Base-by-base conservation (phyloP, 768 basidiomycete species). In the Mycena amicta region DNA sequence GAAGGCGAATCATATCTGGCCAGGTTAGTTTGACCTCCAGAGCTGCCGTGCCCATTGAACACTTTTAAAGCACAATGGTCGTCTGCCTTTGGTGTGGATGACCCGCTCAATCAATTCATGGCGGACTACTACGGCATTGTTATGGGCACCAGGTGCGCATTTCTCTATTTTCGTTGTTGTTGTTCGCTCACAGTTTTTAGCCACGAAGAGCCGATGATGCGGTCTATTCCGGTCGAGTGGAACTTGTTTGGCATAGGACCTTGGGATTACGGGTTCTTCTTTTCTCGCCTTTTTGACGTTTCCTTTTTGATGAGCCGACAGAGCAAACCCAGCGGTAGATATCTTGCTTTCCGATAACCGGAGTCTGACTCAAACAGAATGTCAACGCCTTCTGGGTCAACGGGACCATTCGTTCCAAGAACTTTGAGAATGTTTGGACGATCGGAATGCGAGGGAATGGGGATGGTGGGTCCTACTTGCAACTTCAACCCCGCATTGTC, bases 181-280 rank as follows among this genome's bases (percentile, higher is more conserved):
- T 46, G 16, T 23, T 29, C 30, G 26, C 30, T 22, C 11, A 31
- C n/a, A 3, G 4, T 30, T 53, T 30, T 15, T 31, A 83, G 83
- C 70, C 86, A 89, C 67, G 83, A 90, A 68, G 88, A 90, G 65
- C 88, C 89, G 8, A 88, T 89, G 85, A 83, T 85, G 77, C 82
- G 88, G 22, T 85, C 86, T 30, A 85, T 83, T 2, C 87, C 88
- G 3, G 78, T 81, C 59, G 87, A 90, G 67, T 90, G 86, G 78
- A 76, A 70, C 57, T 67, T 82, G 12, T 82, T 83, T 57, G 85
- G 82, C 2, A 66, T 67, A 6, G 88, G 88, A 1, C 62, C 74
- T 0, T 91, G 88, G 87, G 83, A 90, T 66, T 88, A 60, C 28
- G 33, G 23, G 61, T 62, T 37, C 8, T 49, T 49, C n/a, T 31